Base-by-base conservation (phyloP, 2,329 filamentous ascomycete species). In the Penicillium sp. region DNA sequence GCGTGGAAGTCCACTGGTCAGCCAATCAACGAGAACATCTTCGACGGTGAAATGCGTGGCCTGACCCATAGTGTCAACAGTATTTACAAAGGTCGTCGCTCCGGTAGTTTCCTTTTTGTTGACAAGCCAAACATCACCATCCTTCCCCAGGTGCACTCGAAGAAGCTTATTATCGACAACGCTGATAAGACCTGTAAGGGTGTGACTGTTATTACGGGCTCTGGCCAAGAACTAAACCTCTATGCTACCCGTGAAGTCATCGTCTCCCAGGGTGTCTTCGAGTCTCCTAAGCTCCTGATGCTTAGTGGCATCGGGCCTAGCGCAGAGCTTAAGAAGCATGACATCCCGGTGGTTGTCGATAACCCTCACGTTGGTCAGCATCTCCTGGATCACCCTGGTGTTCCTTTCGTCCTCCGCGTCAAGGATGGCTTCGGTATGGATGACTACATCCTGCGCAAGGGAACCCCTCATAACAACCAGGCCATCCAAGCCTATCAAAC, bases 61-160 rank as follows among this genome's bases (percentile, higher is more conserved):
- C 76, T 87, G 1, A 78, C 75, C 41, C 77, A 84, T 43, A 81
- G 80, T 63, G 75, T 83, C 52, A 80, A 84, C 69, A 79, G 78
- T 41, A 86, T 86, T 64, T 84, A 87, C 71, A 75, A 82, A 9
- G 84, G 84, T n/a, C 72, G 75, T 55, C 80, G 84, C 19, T 82
- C 81, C 2, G 79, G 77, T 0, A 82, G 79, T 61, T 83, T 77
- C 62, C 70, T 82, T 0, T 84, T 78, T 61, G 67, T 87, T 17
- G 71, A 77, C 52, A 84, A 86, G 72, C 73, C 77, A 13, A 87
- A 87, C 60, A 74, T 86, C 49, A 83, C 80, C 0, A 74, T 87
- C 43, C 66, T 86, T 1, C 67, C 77, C 0, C 67, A 75, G 4
- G 77, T 75, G 0, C 74, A 80, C 50, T 82, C 82, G 19, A 86